phyloP scores from a whole-genome alignment of 1,139 yeast species.

The Debaryomycetaceae sp. region DNA sequence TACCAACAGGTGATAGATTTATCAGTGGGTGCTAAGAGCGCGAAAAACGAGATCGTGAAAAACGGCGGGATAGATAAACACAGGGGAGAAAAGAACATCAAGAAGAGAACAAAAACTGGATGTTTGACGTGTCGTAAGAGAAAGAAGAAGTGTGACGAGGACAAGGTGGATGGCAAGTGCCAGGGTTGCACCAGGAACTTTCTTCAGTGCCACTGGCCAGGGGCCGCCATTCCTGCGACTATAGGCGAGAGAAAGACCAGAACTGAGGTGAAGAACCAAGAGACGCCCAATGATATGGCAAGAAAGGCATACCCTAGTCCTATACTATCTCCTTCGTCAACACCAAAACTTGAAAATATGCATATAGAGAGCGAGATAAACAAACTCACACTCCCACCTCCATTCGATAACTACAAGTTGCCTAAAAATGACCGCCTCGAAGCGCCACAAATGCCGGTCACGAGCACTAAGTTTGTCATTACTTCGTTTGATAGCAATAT shows the following conservation, averaged over 20 bases:
- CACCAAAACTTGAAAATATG: slow-evolving; percentile 6
- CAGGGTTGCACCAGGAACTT: slow-evolving; percentile 48
- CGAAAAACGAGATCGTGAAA: slow-evolving; percentile 11
- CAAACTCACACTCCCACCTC: slow-evolving; percentile 14
- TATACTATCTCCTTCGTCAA: slow-evolving; percentile 16
- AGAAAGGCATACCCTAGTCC: slow-evolving; percentile 19
- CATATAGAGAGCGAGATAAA: slow-evolving; percentile 11
- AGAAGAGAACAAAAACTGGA: slow-evolving; percentile 41
- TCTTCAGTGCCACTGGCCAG: slow-evolving; percentile 47
- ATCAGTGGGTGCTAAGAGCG: slow-evolving; percentile 19
- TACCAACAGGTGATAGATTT: slow-evolving; percentile 44
- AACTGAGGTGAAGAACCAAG: not conserved
- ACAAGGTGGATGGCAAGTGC: slow-evolving; percentile 42
- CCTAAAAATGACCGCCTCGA: not conserved
- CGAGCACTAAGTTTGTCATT: slow-evolving; percentile 19
- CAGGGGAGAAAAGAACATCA: slow-evolving; percentile 13
- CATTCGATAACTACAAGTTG: not conserved
- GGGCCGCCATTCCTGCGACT: slow-evolving; percentile 3
- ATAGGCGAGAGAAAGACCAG: not conserved
- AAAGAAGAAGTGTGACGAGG: slow-evolving; percentile 48
- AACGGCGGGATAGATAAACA: slow-evolving; percentile 10
- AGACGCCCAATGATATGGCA: not conserved
- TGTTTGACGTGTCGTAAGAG: slow-evolving; percentile 45
- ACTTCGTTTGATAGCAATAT: slow-evolving; percentile 25
- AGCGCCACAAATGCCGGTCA: not conserved